These are phyloP conservation scores for Microstegium vimineum DNA, from an alignment of 176 grass and related monocot species.

Conservation along the genomic window DNA sequence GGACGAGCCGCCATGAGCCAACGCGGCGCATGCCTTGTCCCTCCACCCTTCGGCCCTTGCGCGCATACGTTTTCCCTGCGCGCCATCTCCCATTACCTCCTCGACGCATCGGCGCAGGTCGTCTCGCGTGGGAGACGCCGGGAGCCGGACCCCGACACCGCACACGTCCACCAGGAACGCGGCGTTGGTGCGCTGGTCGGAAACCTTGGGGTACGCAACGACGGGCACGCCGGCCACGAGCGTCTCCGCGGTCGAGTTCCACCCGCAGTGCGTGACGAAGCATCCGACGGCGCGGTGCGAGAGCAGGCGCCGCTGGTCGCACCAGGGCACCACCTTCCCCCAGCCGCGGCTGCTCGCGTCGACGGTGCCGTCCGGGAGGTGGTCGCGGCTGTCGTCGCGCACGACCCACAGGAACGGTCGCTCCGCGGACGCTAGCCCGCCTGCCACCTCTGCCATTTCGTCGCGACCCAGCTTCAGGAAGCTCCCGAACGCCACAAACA, in stretches of 20 bases:
- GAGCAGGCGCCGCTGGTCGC: constrained; percentile 33
- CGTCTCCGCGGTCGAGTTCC: constrained; percentile 37
- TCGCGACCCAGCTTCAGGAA: constrained; percentile 15
- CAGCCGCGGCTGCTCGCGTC: neutral
- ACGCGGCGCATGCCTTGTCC: constrained; percentile 15
- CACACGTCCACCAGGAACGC: constrained; percentile 32
- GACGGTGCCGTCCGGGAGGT: constrained; percentile 2
- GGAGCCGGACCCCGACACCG: constrained; percentile 28
- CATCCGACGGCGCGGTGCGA: constrained; percentile 35
- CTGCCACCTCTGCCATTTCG: constrained; percentile 38
- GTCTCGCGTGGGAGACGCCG: constrained; percentile 11
- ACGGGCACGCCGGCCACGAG: constrained; percentile 41
- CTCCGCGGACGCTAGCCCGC: neutral
- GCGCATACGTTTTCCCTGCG: constrained; percentile 1
- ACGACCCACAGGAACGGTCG: constrained; percentile 56
- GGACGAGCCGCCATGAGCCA: constrained; percentile 30
- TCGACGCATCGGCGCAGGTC: constrained; percentile 21
- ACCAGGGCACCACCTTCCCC: constrained; percentile 47
- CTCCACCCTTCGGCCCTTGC: constrained; percentile 20
- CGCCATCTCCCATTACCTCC: constrained; percentile 19
- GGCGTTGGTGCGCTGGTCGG: constrained; percentile 35
- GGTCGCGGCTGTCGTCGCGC: constrained; percentile 22
- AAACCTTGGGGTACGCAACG: constrained; percentile 25
- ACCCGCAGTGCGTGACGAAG: too few relatives aligned
- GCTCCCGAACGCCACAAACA: constrained; percentile 51